Evolutionary conservation across 2,329 filamentous ascomycete species (phyloP).

Genomic region (Dactylonectria estremocensis): DNA sequence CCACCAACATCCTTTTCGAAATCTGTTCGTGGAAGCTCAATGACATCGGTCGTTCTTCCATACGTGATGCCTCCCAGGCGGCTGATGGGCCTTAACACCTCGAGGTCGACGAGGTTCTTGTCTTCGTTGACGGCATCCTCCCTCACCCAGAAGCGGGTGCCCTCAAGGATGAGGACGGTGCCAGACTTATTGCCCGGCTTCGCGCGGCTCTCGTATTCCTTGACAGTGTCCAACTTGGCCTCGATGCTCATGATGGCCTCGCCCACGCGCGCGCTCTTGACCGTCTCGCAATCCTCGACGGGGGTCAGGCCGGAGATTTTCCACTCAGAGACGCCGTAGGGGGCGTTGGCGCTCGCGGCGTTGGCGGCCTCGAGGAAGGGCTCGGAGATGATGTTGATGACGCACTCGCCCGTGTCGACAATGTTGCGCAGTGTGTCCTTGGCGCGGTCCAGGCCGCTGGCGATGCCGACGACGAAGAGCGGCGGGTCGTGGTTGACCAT

Average conservation of each 20-base stretch:
- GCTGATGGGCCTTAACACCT: slow-evolving; percentile 82
- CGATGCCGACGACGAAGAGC: slow-evolving; percentile 77
- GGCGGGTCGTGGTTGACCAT: slow-evolving; percentile 90
- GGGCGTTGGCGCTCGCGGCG: slow-evolving; percentile 82
- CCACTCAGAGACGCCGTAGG: slow-evolving; percentile 86
- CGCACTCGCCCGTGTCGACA: slow-evolving; percentile 79
- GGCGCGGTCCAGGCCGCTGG: slow-evolving; percentile 62
- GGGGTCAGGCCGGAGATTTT: slow-evolving; percentile 82
- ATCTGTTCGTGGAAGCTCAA: slow-evolving; percentile 79
- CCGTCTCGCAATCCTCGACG: slow-evolving; percentile 73
- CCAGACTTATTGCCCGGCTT: slow-evolving; percentile 82
- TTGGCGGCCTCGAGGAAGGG: slow-evolving; percentile 91
- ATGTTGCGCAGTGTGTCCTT: slow-evolving; percentile 89
- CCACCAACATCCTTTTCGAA: slow-evolving; percentile 68
- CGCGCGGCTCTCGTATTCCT: slow-evolving; percentile 82
- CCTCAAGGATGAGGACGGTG: slow-evolving; percentile 84
- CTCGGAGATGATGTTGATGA: slow-evolving; percentile 90
- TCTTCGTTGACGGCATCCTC: slow-evolving; percentile 91
- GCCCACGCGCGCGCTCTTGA: slow-evolving; percentile 80
- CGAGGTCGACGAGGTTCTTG: slow-evolving; percentile 80
- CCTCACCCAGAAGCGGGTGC: slow-evolving; percentile 88
- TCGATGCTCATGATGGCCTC: slow-evolving; percentile 90
- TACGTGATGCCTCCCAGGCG: slow-evolving; percentile 92
- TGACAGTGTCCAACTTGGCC: slow-evolving; percentile 80
- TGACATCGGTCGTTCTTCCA: slow-evolving; percentile 75